Evolutionary conservation across 345 rosid species (phyloP), one percentile per base, ranked within the genome.

Genomic region (Camelina neglecta): DNA sequence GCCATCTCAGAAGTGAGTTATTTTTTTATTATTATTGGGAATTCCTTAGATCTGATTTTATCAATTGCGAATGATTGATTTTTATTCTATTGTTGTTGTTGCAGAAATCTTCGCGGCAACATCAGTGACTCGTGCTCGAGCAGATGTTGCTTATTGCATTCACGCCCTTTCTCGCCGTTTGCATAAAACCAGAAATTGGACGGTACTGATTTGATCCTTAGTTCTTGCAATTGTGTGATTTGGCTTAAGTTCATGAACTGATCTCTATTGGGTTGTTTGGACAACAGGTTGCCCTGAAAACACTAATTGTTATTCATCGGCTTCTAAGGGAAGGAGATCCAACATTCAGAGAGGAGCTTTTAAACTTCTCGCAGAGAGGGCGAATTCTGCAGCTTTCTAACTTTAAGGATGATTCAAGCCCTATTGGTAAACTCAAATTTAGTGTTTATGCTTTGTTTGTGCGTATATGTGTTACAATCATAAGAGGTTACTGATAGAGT

Each of bases 361-460:
- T 93, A 75, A 89, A 84, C 57, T 90, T 86, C 71, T 91, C 97
- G 3, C 93, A 84, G 75, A 88, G 94, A 84, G 97, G 89, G 36
- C 86, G 89, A 23, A 89, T 96, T 79, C 86, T 96, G 68, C 97
- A 93, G 21, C 92, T 96, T 70, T 91, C 98, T 53, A 91, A 89
- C 78, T 93, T 96, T 75, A 96, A 96, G 84, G 99, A 96, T 85
- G 98, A 93, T 83, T 96, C 99, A 31, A 93, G 97, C 73, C 98
- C 99, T 23, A 85, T 89, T 68, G 97, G 97, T 93, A 63, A 65
- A 29, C 45, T 61, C 12, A 2, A 2, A 38, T 63, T 54, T 9
- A 23, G 9, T 53, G 69, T 78, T 60, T 54, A 16, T 75, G 18
- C 29, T 48, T 12, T 16, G 6, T 45, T 53, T 60, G 42, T 60